A percentile compares a stretch with the other conserved stretches of the same genome.
phyloP scores from a whole-genome alignment of 768 basidiomycete species.

The Lactarius trivialis region DNA sequence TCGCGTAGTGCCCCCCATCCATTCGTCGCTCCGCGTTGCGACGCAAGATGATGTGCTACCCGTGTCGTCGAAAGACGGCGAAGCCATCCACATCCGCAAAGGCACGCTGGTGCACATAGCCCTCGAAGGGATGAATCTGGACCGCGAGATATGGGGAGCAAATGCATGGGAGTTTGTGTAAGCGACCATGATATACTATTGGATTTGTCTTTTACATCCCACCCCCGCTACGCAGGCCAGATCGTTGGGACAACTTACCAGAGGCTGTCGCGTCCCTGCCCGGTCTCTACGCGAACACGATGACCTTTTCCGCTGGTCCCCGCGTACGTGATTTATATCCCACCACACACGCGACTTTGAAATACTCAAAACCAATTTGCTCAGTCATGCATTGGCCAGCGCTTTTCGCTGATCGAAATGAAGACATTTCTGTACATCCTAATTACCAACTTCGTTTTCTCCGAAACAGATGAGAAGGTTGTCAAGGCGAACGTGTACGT shows the following conservation, averaged over 20 bases:
- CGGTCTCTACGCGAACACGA: conserved; percentile 61
- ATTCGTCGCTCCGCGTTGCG: conserved; percentile 75
- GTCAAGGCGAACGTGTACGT: conserved; percentile 65
- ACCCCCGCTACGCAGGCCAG: conserved; percentile 49
- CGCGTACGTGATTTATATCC: conserved; percentile 43
- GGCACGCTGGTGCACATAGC: conserved; percentile 75
- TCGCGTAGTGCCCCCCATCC: conserved; percentile 74
- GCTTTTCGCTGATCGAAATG: conserved; percentile 79
- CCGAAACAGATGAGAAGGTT: conserved; percentile 68
- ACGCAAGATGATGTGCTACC: conserved; percentile 75
- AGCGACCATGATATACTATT: conserved; percentile 3
- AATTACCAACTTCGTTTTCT: conserved; percentile 65
- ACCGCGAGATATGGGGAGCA: conserved; percentile 71
- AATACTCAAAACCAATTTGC: not conserved
- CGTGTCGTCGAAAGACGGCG: conserved; percentile 47
- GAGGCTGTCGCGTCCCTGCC: conserved; percentile 61
- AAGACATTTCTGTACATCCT: conserved; percentile 70
- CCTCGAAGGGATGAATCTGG: conserved; percentile 73
- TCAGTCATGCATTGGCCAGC: conserved; percentile 80
- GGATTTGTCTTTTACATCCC: not conserved
- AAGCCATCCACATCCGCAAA: conserved; percentile 47
- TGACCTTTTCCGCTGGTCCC: conserved; percentile 78
- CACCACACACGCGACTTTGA: not conserved
- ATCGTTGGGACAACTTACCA: conserved; percentile 74
- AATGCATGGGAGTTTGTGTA: conserved; percentile 81